phyloP scores from a whole-genome alignment of 169 alveolate species.

The Hepatocystis sp. region DNA sequence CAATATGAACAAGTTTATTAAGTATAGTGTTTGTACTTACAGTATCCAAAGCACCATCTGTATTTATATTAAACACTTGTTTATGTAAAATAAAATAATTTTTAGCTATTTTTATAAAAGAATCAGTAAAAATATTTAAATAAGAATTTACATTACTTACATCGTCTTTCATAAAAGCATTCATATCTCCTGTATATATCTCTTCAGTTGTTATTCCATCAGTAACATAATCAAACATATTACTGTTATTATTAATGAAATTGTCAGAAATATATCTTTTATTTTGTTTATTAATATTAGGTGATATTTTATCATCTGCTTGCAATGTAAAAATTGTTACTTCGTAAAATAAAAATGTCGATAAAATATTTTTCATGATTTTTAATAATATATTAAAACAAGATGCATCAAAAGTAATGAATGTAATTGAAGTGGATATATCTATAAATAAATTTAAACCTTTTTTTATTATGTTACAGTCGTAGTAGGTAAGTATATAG shows the following conservation, averaged over 20 bases:
- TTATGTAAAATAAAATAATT: constrained; percentile 40
- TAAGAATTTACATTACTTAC: constrained; percentile 30
- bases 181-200: constrained; percentile 56
- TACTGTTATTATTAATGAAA: too few species aligned
- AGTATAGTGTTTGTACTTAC: neutral
- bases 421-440: constrained; percentile 18
- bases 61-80: constrained; percentile 9
- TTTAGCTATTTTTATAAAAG: constrained; percentile 33
- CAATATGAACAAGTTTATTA: constrained; percentile 27
- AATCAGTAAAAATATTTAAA: constrained; percentile 15
- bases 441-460: constrained; percentile 18
- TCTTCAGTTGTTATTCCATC: too few species aligned
- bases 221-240: neutral
- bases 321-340: constrained; percentile 15
- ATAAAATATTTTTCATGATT: constrained; percentile 14
- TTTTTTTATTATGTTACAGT: constrained; percentile 22
- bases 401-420: constrained; percentile 24
- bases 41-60: neutral
- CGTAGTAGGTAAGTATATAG: constrained; percentile 21
- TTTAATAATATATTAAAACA: constrained; percentile 1
- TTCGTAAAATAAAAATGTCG: constrained; percentile 19
- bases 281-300: too few species aligned
- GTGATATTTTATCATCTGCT: neutral
- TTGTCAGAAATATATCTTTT: neutral
- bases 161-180: constrained; percentile 40